Percentiles rank a stretch among this genome's conserved stretches.
Conservation (phyloP, 148 eudicot genomes). For the Chenopodium album region DNA sequence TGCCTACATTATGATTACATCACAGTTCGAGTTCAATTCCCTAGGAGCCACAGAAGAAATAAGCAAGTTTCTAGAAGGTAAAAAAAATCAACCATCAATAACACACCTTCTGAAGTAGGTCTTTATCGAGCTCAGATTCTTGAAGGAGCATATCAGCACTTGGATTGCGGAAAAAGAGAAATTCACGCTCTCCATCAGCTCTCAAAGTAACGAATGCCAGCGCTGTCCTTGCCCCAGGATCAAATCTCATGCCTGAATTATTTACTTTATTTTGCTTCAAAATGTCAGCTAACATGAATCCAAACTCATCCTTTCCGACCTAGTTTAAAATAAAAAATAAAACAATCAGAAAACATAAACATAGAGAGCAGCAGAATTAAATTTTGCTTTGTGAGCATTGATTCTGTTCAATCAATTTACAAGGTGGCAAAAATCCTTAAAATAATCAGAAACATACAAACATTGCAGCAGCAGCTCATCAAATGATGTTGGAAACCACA, state of each 20-base stretch:
- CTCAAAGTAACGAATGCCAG: constrained; percentile 68
- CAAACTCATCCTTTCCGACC: constrained; percentile 97
- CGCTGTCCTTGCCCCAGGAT: constrained; percentile 67
- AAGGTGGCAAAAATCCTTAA: background rate
- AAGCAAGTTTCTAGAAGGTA: background rate
- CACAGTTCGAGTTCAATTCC: background rate
- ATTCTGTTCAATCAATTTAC: background rate
- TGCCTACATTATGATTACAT: constrained; percentile 47
- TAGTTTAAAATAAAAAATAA: background rate
- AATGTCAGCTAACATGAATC: constrained; percentile 73
- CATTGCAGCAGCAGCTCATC: background rate
- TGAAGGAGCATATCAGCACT: constrained; percentile 85
- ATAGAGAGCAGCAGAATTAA: background rate
- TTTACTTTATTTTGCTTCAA: constrained; percentile 76
- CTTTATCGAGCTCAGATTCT: constrained; percentile 69
- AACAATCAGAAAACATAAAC: background rate
- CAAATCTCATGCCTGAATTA: constrained; percentile 77
- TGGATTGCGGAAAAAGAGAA: constrained; percentile 74
- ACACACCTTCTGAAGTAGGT: constrained; percentile 61
- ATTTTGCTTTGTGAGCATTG: background rate
- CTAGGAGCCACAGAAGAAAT: background rate
- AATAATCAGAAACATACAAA: background rate
- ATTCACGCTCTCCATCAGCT: constrained; percentile 86
- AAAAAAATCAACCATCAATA: background rate
- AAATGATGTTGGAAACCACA: background rate